Evolutionary conservation across 2,329 filamentous ascomycete genomes (phyloP).

Genomic region (Colletotrichum sp.): DNA sequence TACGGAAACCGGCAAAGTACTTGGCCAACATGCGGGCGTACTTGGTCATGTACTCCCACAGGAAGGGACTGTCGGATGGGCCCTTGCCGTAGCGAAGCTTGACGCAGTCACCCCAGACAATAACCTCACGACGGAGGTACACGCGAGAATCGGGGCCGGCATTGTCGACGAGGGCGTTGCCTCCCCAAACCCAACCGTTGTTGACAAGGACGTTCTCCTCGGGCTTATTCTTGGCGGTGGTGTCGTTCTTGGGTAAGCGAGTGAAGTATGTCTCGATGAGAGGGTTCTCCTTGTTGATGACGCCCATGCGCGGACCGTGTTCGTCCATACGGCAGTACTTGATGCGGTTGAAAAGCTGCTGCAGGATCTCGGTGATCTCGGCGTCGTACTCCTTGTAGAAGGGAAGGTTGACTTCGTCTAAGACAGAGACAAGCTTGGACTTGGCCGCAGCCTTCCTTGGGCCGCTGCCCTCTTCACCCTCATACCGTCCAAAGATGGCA

Average conservation of each 20-base stretch:
- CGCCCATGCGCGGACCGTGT: slow-evolving; percentile 84
- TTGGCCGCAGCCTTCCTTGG: slow-evolving; percentile 57
- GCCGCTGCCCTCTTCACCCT: slow-evolving; percentile 50
- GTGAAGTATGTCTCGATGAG: slow-evolving; percentile 97
- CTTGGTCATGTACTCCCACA: slow-evolving; percentile 95
- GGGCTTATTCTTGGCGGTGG: slow-evolving; percentile 76
- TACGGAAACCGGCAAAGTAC: slow-evolving; percentile 93
- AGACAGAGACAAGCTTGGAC: slow-evolving; percentile 63
- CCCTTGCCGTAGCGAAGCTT: slow-evolving; percentile 88
- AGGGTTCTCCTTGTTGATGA: slow-evolving; percentile 77
- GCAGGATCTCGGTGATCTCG: slow-evolving; percentile 81
- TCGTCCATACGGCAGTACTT: slow-evolving; percentile 95
- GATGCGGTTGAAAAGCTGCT: slow-evolving; percentile 92
- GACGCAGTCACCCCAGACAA: slow-evolving; percentile 98
- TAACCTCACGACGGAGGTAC: slow-evolving; percentile 95
- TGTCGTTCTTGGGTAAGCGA: slow-evolving; percentile 78
- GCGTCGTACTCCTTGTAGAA: slow-evolving; percentile 92
- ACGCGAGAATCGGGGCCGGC: slow-evolving; percentile 87
- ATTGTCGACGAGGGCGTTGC: slow-evolving; percentile 92
- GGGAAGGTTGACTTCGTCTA: slow-evolving; percentile 85
- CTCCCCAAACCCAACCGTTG: slow-evolving; percentile 99
- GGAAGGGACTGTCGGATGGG: slow-evolving; percentile 84
- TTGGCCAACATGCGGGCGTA: slow-evolving; percentile 93
- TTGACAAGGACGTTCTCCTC: slow-evolving; percentile 85
- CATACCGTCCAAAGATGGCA: slow-evolving; percentile 72